Base-by-base conservation (phyloP, 768 basidiomycete species). In the Leccinum olivaceopallidum region DNA sequence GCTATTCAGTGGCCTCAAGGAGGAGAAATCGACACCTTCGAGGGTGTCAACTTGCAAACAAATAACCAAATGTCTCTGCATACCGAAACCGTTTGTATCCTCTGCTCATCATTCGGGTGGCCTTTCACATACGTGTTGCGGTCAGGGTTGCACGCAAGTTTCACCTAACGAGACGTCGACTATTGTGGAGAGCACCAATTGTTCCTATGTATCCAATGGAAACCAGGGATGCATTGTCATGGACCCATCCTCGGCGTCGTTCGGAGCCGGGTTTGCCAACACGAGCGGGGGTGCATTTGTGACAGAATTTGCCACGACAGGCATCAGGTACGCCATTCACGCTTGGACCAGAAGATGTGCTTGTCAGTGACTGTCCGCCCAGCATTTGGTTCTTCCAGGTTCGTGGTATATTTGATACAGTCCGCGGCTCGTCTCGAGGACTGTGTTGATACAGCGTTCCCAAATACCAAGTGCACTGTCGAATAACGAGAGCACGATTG, bases 21-120 rank as follows among this genome's bases (percentile, higher is more conserved):
- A 63, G 86, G 80, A 28, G 88, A 91, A 69, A 88, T 90, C 62
- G 93, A 94, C 71, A 89, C 88, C 10, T 83, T 94, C 60, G 92
- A 95, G 71, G 89, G 86, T 36, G 87, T 94, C 63, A 94, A 95
- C 73, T 69, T 81, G 53, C 81, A 81, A 47, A 78, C 79, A 4
- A 75, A 78, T 57, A 90, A 88, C 62, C 88, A 89, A 69, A 85
- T 89, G 80, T 83, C 92, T 0, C 76, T 94, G 16, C 92, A 94
- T 71, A 90, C 90, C 0, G 77, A 80, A 44, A 71, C 83, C 0
- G 82, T 80, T 59, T 26, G 78, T 71, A 58, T 30, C 26, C 16
- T 56, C 53, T 37, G 51, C 34, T 16, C 20, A 16, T 47, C 24
- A 1, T n/a, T 52, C 20, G 28, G 22, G 57, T 18, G 8, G 7